These are phyloP conservation scores for Microcos paniculata DNA, from an alignment of 345 rosid species.

Conservation along the genomic window DNA sequence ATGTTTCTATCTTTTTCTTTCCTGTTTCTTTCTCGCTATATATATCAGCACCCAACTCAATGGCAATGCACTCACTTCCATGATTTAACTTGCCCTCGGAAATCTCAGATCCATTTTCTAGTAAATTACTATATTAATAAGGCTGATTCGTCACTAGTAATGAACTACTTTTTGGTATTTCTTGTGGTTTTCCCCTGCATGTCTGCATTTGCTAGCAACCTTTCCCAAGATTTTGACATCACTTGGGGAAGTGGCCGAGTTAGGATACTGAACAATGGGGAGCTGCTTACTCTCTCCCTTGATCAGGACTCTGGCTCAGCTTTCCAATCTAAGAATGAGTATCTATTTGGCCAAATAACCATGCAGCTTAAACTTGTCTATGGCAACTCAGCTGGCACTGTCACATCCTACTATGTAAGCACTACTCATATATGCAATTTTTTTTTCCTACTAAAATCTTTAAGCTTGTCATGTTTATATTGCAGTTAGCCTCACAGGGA, in stretches of 20 bases:
- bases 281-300: conserved; percentile 57
- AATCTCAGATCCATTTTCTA: background rate
- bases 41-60: background rate
- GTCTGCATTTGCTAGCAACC: conserved; percentile 34
- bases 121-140: background rate
- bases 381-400: conserved; percentile 64
- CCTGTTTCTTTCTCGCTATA: background rate
- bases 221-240: conserved; percentile 43
- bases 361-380: conserved; percentile 63
- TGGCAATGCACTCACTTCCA: background rate
- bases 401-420: conserved; percentile 53
- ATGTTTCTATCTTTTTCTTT: background rate
- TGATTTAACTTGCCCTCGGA: background rate
- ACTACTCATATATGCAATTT: background rate
- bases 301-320: conserved; percentile 64
- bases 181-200: background rate
- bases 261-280: conserved; percentile 51
- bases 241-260: conserved; percentile 68
- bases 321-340: conserved; percentile 55
- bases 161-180: background rate
- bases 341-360: conserved; percentile 49
- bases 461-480: background rate
- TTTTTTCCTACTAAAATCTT: conserved; percentile 1
- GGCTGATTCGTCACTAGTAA: background rate
- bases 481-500: conserved; percentile 59